Base-by-base conservation (phyloP, 768 basidiomycete genomes). In the Trametes coccinea region DNA sequence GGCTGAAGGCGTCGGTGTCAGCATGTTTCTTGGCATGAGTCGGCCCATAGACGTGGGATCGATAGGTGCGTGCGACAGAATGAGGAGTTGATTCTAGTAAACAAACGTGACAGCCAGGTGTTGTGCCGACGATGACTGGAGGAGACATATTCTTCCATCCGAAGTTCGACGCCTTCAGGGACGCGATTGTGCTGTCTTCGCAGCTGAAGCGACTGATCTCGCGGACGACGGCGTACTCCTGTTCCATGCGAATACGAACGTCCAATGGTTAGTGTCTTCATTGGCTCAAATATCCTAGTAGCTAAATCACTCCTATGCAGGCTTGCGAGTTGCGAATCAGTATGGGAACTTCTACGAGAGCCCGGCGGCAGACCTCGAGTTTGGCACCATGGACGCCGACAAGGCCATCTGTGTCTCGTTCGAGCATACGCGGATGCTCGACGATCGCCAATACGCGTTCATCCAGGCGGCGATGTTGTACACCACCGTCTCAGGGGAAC, bases 121-220 rank as follows among this genome's bases (percentile, higher is more conserved):
- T 80, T 3, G 80, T 95, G 5, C 71, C 89, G 0, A 86, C 86
- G 0, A 71, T 85, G 10, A 93, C 93, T 6, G 97, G 97, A 13
- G 97, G 97, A 17, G 93, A 95, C 59, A 68, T 96, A 1, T 95
- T 90, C 75, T 96, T 89, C 77, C 90, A 95, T 69, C 97, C 96
- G 8, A 83, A 92, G n/a, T 99, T 93, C 72, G 82, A 88, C 54
- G 80, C 84, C 3, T 72, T 74, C 6, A 82, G 89, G 51, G 94
- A 97, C 71, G 80, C 80, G 7, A 68, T 77, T 7, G 76, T 84
- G 5, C 68, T 99, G 11, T 75, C 81, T n/a, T 88, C 88, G n/a
- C 92, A 98, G 67, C 70, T 98, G 22, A 79, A 79, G 56, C 81
- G 92, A 17, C 70, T 95, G 6, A 69, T 93, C 33, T 76, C 79